Evolutionary conservation across 2,329 filamentous ascomycete species (phyloP).

Genomic region (Seiridium unicorne): DNA sequence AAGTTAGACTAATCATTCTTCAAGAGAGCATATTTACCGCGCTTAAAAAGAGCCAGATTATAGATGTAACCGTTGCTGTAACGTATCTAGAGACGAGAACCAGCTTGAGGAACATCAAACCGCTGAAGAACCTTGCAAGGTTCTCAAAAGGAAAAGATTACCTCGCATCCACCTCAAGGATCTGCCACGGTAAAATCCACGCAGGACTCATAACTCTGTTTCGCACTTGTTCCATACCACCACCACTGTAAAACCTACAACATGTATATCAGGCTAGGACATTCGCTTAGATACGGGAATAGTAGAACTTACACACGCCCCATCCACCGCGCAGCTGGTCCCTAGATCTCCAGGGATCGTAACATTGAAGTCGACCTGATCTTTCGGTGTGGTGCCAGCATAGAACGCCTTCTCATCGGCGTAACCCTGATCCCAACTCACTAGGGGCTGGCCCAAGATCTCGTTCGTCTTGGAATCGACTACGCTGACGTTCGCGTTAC

Average conservation of each 20-base stretch:
- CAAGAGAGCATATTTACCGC: no score
- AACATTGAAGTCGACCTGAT: slow-evolving; percentile 27
- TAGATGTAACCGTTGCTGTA: no score
- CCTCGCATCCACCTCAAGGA: no score
- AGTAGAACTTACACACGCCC: slow-evolving; percentile 24
- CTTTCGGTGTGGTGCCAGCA: slow-evolving; percentile 19
- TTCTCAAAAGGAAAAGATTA: no score
- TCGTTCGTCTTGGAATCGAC: slow-evolving; percentile 42
- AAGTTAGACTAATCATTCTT: no score
- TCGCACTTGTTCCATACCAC: slow-evolving; percentile 28
- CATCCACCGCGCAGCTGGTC: slow-evolving; percentile 20
- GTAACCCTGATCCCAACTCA: slow-evolving; percentile 24
- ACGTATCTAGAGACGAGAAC: no score
- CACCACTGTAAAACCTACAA: slow-evolving; percentile 28
- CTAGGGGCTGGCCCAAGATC: slow-evolving; percentile 32
- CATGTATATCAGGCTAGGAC: neutral
- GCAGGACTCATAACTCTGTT: slow-evolving; percentile 27
- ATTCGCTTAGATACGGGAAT: no score
- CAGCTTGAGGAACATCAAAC: no score
- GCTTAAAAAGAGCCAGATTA: no score
- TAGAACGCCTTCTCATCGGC: slow-evolving; percentile 27
- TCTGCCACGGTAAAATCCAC: slow-evolving; percentile 24
- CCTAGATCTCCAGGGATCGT: slow-evolving; percentile 24
- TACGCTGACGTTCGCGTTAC: slow-evolving; percentile 46
- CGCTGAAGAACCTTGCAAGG: no score